Evolutionary conservation across 805 yeast genomes (phyloP), one percentile per base, ranked within the genome.

Genomic region (Candida lessepsii): DNA sequence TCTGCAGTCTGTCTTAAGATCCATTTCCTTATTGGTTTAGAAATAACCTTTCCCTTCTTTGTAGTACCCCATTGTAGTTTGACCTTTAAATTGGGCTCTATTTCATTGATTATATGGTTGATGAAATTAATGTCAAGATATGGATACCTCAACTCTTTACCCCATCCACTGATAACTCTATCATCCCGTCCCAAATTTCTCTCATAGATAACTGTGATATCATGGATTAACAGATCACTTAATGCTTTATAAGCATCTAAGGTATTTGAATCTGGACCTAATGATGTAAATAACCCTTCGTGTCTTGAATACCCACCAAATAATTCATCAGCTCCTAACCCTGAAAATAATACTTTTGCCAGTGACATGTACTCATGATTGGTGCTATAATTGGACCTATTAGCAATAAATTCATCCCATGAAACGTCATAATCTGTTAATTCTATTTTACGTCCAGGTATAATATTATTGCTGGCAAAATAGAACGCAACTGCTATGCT

Each of bases 281-380:
- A 29, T 11, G 45, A 54, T 6, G 65, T 63, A 54, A 76, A 75
- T 1, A 75, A 53, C 24, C 76, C 60, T 46, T 78, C 82, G 51
- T 93, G 95, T 32, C 97, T 73, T 16, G 95, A 86, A 58, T 93
- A 93, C 0, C 99, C 99, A 0, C 96, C 99, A 67, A 86, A 90
- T 14, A 93, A 63, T 60, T 93, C 99, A 63, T 93, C 99, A 0
- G 99, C 99, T 1, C 99, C 99, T 9, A 93, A 69, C 0, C 99
- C 99, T 39, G 96, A 86, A 25, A 93, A 67, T 7, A 93, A 59
- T 0, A 93, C 96, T 48, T 79, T 76, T 7, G 88, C 75, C 7
- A 61, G 57, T 14, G 89, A 75, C 2, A 54, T 47, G 50, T 81
- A 83, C 5, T 17, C 17, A 1, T 15, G 21, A 9, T 36, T 17